A percentile compares a stretch with the other conserved stretches of the same genome.
phyloP scores from a whole-genome alignment of 1,284 basidiomycete genomes.

The Moniliophthora roreri region DNA sequence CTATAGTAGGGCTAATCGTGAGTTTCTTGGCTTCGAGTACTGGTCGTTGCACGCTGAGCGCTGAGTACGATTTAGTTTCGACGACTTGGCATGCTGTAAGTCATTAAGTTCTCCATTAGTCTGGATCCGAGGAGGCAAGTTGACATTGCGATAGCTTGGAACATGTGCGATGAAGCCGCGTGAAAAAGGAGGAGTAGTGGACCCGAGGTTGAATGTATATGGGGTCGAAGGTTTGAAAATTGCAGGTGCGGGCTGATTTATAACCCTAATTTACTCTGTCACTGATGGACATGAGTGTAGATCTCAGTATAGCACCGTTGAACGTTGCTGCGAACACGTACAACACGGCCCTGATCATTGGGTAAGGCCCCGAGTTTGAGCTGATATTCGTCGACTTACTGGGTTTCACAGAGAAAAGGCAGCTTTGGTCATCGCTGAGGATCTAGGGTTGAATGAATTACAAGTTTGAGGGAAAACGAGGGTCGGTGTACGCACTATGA shows the following conservation, averaged over 20 bases:
- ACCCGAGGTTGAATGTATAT: conserved; percentile 61
- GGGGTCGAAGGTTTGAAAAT: conserved; percentile 61
- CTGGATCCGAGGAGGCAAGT: neutral
- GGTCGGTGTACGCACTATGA: too few species aligned
- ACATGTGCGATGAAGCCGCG: conserved; percentile 70
- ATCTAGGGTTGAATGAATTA: conserved; percentile 5
- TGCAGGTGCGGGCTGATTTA: conserved; percentile 29
- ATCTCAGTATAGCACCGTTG: conserved; percentile 32
- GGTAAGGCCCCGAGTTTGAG: neutral
- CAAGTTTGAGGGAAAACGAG: too few species aligned
- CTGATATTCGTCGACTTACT: neutral
- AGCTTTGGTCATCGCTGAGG: conserved; percentile 16
- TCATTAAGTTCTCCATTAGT: neutral
- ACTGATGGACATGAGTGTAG: conserved; percentile 17
- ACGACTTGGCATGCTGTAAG: conserved; percentile 60
- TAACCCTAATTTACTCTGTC: neutral
- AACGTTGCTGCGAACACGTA: conserved; percentile 25
- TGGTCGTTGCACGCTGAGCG: too few species aligned
- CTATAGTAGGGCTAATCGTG: conserved; percentile 33
- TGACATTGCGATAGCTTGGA: conserved; percentile 43
- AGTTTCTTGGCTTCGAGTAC: conserved; percentile 2
- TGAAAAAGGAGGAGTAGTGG: conserved; percentile 59
- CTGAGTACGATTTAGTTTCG: conserved; percentile 28
- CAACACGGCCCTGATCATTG: conserved; percentile 14
- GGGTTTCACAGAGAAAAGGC: conserved; percentile 16